Evolutionary conservation across 2,329 filamentous ascomycete genomes (phyloP), one percentile per base, ranked within the genome.

Genomic region (Sporothrix curviconia): DNA sequence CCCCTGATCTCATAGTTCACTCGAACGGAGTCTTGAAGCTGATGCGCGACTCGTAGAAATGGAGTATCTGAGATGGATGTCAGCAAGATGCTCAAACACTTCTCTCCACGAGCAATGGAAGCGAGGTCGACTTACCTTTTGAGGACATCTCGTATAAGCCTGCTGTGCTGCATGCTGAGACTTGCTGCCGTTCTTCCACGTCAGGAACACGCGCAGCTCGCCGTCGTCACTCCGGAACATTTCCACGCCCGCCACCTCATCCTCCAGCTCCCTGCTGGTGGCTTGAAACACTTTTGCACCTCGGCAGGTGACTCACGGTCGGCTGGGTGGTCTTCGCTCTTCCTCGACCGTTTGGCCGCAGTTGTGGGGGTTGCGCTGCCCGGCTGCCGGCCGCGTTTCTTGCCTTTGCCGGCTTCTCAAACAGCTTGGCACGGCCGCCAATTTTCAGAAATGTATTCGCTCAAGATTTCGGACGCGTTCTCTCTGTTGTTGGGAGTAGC

Each of bases 101-200:
- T 11, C 28, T 32, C 28, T 32, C 28, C 28, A 11, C 11, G 28
- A 6, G 28, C 28, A 11, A 32, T 11, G 28, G 28, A n/a, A n/a
- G 28, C 28, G 22, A 7, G 15, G 2, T 1, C 3, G 7, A 11
- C 50, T 39, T 69, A 87, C 86, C 78, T 86, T 89, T 67, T 92
- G 89, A 0, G 89, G 89, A 63, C 87, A 91, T 64, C 90, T 85
- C 65, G 84, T 79, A 65, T 92, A 89, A 7, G 91, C 79, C 14
- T 85, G 78, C 19, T 76, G 70, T 15, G 89, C 83, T 9, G 82
- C 78, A 65, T 92, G 89, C 66, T 88, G 84, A 1, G 87, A 89
- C 74, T 90, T 91, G 49, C 82, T 76, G 8, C 83, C 84, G 60
- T 86, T 84, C 64, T 84, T 85, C 89, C 89, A 92, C 12, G 83